These are phyloP conservation scores for Boletus rufocinnamomeus DNA, from an alignment of 768 basidiomycete genomes.

Conservation along the genomic window DNA sequence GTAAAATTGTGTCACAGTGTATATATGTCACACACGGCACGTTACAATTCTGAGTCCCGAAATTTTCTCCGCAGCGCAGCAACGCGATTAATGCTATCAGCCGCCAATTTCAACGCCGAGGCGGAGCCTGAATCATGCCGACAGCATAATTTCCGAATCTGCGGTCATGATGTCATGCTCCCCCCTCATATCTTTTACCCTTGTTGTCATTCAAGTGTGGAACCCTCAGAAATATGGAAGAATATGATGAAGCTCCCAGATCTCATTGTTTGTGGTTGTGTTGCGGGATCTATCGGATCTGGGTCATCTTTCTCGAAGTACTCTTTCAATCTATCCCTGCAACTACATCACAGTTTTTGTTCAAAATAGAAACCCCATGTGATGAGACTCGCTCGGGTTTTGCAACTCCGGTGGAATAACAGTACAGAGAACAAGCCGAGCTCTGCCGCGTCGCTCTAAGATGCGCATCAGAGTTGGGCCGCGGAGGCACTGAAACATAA, in stretches of 20 bases:
- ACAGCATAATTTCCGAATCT: not conserved
- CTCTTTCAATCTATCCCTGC: no score
- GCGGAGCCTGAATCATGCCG: not conserved
- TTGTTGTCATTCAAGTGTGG: no score
- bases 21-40: not conserved
- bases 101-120: not conserved
- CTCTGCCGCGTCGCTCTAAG: not conserved
- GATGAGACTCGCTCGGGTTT: no score
- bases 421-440: conserved; percentile 4
- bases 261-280: no score
- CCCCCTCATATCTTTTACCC: no score
- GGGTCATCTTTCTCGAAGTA: no score
- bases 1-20: no score
- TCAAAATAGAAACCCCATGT: no score
- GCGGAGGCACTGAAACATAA: not conserved
- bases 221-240: not conserved
- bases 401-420: no score
- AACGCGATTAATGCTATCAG: not conserved
- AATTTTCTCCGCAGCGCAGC: not conserved
- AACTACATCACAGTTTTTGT: no score
- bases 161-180: not conserved
- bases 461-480: not conserved
- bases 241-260: no score
- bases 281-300: no score
- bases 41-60: not conserved